Conservation (phyloP, 352 stramenopile genomes). For the Pythium biforme region DNA sequence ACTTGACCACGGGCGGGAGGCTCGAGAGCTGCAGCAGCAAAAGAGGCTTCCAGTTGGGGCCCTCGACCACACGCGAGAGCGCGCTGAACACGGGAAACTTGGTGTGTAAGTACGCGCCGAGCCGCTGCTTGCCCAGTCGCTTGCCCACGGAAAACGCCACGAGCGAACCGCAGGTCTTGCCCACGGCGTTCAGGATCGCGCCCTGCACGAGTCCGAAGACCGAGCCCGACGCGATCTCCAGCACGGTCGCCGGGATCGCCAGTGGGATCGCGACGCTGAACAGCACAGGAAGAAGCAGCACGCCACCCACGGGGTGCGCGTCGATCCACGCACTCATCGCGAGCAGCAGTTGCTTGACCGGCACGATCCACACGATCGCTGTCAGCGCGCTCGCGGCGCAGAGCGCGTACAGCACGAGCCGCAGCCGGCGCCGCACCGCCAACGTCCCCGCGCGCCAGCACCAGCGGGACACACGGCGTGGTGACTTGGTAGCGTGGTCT, state of each 20-base stretch:
- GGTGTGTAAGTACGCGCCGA: conserved; percentile 50
- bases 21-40: conserved; percentile 72
- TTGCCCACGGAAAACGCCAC: conserved; percentile 65
- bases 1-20: conserved; percentile 70
- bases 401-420: conserved; percentile 18
- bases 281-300: conserved; percentile 56
- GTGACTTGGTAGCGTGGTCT: not conserved
- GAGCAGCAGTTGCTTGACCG: conserved; percentile 41
- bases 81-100: conserved; percentile 58
- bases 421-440: conserved; percentile 27
- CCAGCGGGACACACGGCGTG: conserved; percentile 15
- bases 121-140: conserved; percentile 44
- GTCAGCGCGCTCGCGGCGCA: conserved; percentile 16
- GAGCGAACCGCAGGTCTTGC: conserved; percentile 63
- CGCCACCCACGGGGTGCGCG: conserved; percentile 37
- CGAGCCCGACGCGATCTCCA: conserved; percentile 63
- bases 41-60: conserved; percentile 67
- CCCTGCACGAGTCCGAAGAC: conserved; percentile 58
- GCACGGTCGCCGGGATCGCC: conserved; percentile 62
- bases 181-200: conserved; percentile 47
- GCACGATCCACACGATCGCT: conserved; percentile 33
- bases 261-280: conserved; percentile 56
- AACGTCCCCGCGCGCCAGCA: not conserved
- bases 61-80: conserved; percentile 51
- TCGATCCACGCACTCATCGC: conserved; percentile 48